phyloP scores from a whole-genome alignment of 805 yeast species.

The Alloascoidea hylecoeti region DNA sequence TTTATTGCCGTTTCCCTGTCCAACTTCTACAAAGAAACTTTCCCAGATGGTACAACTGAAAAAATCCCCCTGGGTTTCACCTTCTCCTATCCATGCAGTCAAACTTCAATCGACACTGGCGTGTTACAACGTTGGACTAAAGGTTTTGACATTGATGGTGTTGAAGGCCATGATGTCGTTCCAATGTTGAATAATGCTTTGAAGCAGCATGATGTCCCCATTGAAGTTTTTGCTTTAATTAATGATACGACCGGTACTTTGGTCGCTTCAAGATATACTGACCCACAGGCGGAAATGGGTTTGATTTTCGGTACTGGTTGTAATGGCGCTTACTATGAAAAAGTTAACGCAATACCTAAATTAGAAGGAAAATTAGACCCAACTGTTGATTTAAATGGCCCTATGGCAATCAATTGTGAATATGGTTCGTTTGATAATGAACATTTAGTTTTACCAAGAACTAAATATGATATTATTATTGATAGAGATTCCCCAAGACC shows the following conservation, averaged over 20 bases:
- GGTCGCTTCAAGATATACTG: conserved; percentile 89
- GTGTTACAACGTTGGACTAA: conserved; percentile 92
- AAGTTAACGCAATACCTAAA: conserved; percentile 61
- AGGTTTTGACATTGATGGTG: conserved; percentile 88
- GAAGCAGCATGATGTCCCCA: conserved; percentile 50
- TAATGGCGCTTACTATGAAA: conserved; percentile 92
- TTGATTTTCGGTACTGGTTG: conserved; percentile 95
- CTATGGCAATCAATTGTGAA: conserved; percentile 97
- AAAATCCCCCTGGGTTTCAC: conserved; percentile 85
- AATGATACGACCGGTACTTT: conserved; percentile 96
- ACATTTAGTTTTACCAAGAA: conserved; percentile 72
- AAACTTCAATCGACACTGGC: conserved; percentile 74
- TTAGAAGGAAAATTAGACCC: conserved; percentile 52
- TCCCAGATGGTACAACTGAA: conserved; percentile 16
- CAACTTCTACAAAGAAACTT: conserved; percentile 32
- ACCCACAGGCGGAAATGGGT: conserved; percentile 84
- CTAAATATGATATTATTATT: conserved; percentile 69
- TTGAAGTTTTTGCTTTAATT: conserved; percentile 80
- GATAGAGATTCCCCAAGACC: conserved; percentile 90
- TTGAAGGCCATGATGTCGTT: conserved; percentile 90
- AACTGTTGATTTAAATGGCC: conserved; percentile 48
- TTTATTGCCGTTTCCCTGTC: conserved; percentile 78
- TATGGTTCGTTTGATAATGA: conserved; percentile 97
- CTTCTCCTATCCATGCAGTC: conserved; percentile 57
- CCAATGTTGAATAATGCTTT: conserved; percentile 79